Evolutionary conservation across 805 yeast genomes (phyloP).

Genomic region (Kodamaea hsintzibuensis): DNA sequence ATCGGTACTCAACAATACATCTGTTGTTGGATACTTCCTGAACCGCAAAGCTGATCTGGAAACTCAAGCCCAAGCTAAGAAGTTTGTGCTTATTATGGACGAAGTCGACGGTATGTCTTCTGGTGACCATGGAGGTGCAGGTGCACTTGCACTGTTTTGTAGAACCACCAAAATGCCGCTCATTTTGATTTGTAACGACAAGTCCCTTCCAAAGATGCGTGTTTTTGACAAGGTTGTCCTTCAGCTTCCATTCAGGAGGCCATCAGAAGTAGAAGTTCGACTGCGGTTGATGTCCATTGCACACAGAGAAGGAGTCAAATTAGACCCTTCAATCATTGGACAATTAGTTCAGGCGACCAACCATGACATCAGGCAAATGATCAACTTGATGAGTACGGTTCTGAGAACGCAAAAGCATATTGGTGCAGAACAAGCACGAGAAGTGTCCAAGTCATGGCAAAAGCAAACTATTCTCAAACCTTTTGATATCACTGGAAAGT

Average conservation of each 20-base stretch:
- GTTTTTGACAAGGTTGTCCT: slow-evolving; percentile 84
- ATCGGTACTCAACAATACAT: slow-evolving; percentile 74
- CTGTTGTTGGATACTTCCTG: slow-evolving; percentile 75
- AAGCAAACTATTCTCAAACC: slow-evolving; percentile 90
- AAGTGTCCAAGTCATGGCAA: slow-evolving; percentile 73
- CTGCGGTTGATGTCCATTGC: slow-evolving; percentile 91
- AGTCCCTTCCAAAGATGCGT: slow-evolving; percentile 90
- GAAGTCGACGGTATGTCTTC: slow-evolving; percentile 99
- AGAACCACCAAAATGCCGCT: slow-evolving; percentile 84
- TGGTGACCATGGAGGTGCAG: slow-evolving; percentile 99
- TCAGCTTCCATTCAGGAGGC: slow-evolving; percentile 86
- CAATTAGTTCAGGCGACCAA: slow-evolving; percentile 81
- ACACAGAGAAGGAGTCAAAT: slow-evolving; percentile 72
- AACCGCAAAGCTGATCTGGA: slow-evolving; percentile 28
- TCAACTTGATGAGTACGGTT: slow-evolving; percentile 83
- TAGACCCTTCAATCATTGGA: slow-evolving; percentile 80
- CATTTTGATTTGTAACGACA: slow-evolving; percentile 92
- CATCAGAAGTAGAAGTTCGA: slow-evolving; percentile 77
- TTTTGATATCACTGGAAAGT: slow-evolving; percentile 77
- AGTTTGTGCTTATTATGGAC: slow-evolving; percentile 89
- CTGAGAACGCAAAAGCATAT: slow-evolving; percentile 69
- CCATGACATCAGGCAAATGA: slow-evolving; percentile 92
- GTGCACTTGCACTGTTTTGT: slow-evolving; percentile 86
- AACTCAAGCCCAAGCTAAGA: slow-evolving; percentile 41
- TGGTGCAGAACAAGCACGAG: slow-evolving; percentile 61